Percentiles rank a stretch among this genome's conserved stretches.
These are phyloP conservation scores for Begonia loranthoides DNA, from an alignment of 306 rosid species.

Conservation along the genomic window DNA sequence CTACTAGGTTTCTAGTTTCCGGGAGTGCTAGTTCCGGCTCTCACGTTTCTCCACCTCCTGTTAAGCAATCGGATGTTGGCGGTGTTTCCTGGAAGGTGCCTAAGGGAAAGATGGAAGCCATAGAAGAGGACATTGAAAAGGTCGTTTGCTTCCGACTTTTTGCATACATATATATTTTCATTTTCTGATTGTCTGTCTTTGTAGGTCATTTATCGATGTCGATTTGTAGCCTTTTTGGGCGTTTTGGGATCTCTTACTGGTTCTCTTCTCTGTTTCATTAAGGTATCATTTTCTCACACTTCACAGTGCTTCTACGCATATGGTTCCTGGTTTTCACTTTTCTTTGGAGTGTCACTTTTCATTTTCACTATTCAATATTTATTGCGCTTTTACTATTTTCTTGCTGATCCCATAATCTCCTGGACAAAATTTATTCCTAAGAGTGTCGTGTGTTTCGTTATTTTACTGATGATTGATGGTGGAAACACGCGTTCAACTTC, in stretches of 20 bases:
- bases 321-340: no score
- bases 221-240: constrained; percentile 65
- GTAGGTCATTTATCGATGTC: constrained; percentile 60
- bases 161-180: neutral
- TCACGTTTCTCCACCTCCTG: constrained; percentile 27
- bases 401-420: no score
- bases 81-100: constrained; percentile 8
- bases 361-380: no score
- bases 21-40: constrained; percentile 22
- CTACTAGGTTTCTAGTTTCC: constrained; percentile 13
- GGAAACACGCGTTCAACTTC: no score
- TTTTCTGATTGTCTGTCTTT: constrained; percentile 7
- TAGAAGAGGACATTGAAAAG: constrained; percentile 61
- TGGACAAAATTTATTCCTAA: no score
- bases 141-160: constrained; percentile 4
- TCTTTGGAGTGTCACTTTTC: no score
- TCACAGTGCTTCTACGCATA: no score
- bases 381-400: no score
- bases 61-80: constrained; percentile 16
- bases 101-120: constrained; percentile 7
- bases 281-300: constrained; percentile 28
- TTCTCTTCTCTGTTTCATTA: constrained; percentile 62
- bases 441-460: no score
- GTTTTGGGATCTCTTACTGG: constrained; percentile 81
- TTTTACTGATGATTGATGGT: no score